Percentiles rank a stretch among this genome's conserved stretches.
phyloP scores from a whole-genome alignment of 2,329 filamentous ascomycete genomes.

The Aspergillus costaricaensis region DNA sequence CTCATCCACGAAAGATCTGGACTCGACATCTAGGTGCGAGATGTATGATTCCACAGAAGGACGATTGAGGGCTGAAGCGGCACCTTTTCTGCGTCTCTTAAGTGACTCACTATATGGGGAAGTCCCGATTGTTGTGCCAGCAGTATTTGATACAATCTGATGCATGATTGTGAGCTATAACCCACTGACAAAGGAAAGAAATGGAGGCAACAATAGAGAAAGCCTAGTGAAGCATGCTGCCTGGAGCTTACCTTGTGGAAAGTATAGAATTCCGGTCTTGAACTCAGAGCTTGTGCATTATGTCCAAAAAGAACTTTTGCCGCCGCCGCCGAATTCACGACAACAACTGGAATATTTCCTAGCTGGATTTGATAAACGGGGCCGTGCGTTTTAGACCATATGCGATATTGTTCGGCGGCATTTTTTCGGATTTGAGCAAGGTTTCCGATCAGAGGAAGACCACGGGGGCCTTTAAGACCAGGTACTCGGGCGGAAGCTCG shows the following conservation, averaged over 20 bases:
- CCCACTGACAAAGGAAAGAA: not conserved
- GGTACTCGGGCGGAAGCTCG: conserved; percentile 49
- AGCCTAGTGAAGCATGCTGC: not conserved
- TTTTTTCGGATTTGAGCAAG: conserved; percentile 57
- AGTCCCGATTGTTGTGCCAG: conserved; percentile 68
- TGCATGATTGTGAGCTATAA: not conserved
- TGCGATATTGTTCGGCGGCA: conserved; percentile 59
- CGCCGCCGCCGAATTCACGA: conserved; percentile 57
- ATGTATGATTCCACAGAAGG: conserved; percentile 65
- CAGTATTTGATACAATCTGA: conserved; percentile 64
- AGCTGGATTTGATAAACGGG: conserved; percentile 60
- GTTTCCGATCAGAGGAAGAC: conserved; percentile 58
- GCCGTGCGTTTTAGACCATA: conserved; percentile 55
- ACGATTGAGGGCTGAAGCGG: conserved; percentile 65
- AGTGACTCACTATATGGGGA: conserved; percentile 67
- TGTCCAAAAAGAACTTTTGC: conserved; percentile 56
- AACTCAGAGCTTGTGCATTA: conserved; percentile 57
- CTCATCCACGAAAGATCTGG: conserved; percentile 64
- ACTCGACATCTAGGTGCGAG: conserved; percentile 63
- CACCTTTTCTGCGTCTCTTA: conserved; percentile 65
- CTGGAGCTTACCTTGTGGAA: conserved; percentile 55
- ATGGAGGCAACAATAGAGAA: not conserved
- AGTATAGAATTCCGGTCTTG: conserved; percentile 60
- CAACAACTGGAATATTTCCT: conserved; percentile 58
- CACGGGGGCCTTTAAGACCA: conserved; percentile 52